These are phyloP conservation scores for Fragaria vesca DNA, from an alignment of 306 rosid species.

Conservation along the genomic window DNA sequence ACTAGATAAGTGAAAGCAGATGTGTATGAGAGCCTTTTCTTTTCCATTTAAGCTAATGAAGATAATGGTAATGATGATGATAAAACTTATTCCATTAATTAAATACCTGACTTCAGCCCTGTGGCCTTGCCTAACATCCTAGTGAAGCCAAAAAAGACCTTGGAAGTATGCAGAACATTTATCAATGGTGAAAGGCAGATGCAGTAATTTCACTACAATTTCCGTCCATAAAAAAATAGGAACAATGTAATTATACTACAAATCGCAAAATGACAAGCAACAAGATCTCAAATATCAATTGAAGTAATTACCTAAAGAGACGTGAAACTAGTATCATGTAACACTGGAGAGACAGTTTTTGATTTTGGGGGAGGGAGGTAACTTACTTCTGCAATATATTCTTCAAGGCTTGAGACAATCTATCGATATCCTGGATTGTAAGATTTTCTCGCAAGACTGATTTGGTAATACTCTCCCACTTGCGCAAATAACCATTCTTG, in stretches of 20 bases:
- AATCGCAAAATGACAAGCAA: background rate
- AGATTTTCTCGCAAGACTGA: slow-evolving; percentile 38
- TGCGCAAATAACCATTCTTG: slow-evolving; percentile 37
- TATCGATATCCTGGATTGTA: slow-evolving; percentile 52
- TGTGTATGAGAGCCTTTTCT: background rate
- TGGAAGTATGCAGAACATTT: background rate
- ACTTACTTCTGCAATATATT: slow-evolving; percentile 72
- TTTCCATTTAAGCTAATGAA: background rate
- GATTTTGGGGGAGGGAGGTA: background rate
- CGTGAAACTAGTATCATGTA: background rate
- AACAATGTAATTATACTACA: background rate
- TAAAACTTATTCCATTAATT: background rate
- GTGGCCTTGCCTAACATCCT: background rate
- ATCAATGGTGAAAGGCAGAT: background rate
- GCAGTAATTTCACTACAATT: background rate
- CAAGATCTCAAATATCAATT: background rate
- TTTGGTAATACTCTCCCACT: slow-evolving; percentile 39
- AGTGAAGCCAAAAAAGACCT: background rate
- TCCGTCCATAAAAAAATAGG: background rate
- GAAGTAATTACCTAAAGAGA: background rate
- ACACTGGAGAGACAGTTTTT: slow-evolving; percentile 3
- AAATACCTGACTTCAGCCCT: background rate
- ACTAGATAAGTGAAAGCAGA: background rate
- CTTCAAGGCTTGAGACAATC: slow-evolving; percentile 39
- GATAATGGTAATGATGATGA: background rate